phyloP scores from a whole-genome alignment of 805 yeast species.

The Yueomyces sp. region DNA sequence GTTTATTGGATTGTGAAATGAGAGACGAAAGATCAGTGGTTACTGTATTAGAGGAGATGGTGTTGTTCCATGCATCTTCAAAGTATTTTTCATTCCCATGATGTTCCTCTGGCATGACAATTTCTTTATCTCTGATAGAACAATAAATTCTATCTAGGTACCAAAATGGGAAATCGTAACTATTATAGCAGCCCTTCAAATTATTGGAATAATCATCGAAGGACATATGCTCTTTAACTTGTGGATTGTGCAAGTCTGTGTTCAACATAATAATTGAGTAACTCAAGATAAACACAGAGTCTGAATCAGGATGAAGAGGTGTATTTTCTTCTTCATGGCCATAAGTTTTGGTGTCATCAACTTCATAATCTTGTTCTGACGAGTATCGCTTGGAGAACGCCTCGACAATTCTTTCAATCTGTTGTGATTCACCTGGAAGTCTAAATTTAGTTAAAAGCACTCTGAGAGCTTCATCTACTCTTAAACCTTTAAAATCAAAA shows the following conservation, averaged over 20 bases:
- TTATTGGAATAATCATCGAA: conserved; percentile 70
- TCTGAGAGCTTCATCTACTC: conserved; percentile 88
- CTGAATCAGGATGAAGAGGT: conserved; percentile 59
- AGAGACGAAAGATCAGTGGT: conserved; percentile 14
- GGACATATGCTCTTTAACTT: conserved; percentile 80
- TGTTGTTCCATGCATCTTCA: conserved; percentile 71
- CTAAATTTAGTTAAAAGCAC: conserved; percentile 68
- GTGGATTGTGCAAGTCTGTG: conserved; percentile 85
- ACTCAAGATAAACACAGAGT: conserved; percentile 75
- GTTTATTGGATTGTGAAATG: conserved; percentile 8
- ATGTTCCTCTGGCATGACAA: conserved; percentile 94
- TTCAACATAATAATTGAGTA: conserved; percentile 87
- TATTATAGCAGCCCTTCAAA: conserved; percentile 62
- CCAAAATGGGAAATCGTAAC: conserved; percentile 70
- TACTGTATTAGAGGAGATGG: conserved; percentile 31
- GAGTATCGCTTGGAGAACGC: conserved; percentile 72
- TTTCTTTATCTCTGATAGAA: conserved; percentile 71
- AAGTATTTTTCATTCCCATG: conserved; percentile 84
- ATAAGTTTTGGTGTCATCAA: conserved; percentile 4
- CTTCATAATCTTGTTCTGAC: conserved; percentile 36
- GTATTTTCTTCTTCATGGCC: conserved; percentile 8
- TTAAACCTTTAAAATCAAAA: conserved; percentile 58
- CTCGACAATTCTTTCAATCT: conserved; percentile 86
- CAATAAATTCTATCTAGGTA: conserved; percentile 66
- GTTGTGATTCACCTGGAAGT: conserved; percentile 93